Conservation (phyloP, 2,329 filamentous ascomycete species). For the Verticillium longisporum region DNA sequence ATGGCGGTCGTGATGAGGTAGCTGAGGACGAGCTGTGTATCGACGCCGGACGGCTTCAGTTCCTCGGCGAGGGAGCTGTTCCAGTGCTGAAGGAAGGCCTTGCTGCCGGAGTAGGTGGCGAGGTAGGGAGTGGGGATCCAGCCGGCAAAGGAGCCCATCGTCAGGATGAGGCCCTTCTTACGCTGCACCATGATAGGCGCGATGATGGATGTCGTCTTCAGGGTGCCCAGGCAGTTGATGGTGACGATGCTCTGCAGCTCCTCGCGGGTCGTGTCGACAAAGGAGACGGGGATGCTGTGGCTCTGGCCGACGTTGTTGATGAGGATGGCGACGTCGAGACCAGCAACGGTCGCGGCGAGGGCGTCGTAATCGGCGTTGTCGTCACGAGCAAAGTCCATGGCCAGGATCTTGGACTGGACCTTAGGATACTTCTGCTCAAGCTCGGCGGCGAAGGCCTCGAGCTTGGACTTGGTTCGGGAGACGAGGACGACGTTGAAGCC, state of each 20-base stretch:
- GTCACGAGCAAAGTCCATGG: slow-evolving; percentile 88
- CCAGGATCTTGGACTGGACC: slow-evolving; percentile 68
- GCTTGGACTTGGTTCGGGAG: slow-evolving; percentile 90
- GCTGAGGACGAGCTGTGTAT: slow-evolving; percentile 85
- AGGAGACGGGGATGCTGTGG: slow-evolving; percentile 87
- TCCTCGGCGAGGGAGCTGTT: slow-evolving; percentile 79
- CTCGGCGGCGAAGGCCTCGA: slow-evolving; percentile 68
- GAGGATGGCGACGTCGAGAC: slow-evolving; percentile 76
- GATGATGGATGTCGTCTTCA: slow-evolving; percentile 80
- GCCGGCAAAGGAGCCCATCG: slow-evolving; percentile 95
- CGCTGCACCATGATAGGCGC: slow-evolving; percentile 79
- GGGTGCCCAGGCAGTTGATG: slow-evolving; percentile 89
- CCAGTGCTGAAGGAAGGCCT: slow-evolving; percentile 97
- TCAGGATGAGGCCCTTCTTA: slow-evolving; percentile 82
- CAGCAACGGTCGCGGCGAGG: slow-evolving; percentile 60
- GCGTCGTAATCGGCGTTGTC: slow-evolving; percentile 72
- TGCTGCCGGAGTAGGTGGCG: slow-evolving; percentile 94
- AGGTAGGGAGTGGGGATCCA: slow-evolving; percentile 86
- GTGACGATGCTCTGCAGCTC: slow-evolving; percentile 88
- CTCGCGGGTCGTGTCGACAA: slow-evolving; percentile 68
- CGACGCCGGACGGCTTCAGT: slow-evolving; percentile 71
- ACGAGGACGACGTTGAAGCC: slow-evolving; percentile 94
- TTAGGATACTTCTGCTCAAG: slow-evolving; percentile 61
- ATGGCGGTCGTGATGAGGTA: slow-evolving; percentile 95
- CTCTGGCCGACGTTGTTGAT: slow-evolving; percentile 97